Evolutionary conservation across 176 grass and related monocot species (phyloP), one percentile per base, ranked within the genome.

Genomic region (Oryza meridionalis): DNA sequence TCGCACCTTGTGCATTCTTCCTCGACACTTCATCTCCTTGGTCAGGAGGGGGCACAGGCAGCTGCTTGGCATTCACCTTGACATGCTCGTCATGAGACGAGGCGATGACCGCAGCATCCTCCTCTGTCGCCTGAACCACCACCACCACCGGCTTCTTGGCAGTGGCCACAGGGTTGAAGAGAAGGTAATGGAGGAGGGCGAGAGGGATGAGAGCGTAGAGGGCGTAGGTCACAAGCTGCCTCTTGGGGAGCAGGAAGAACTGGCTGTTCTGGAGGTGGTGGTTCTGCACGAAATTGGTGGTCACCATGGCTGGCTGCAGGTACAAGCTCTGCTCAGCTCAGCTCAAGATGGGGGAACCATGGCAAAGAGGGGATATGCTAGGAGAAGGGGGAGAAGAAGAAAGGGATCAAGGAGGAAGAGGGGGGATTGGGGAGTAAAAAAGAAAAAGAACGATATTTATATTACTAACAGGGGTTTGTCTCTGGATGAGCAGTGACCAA

Each of bases 141-240:
- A 35, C 63, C 21, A 13, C 69, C 35, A 62, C 63, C 1, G 63
- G 2, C 68, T 73, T 69, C 55, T 66, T 43, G 62, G 86, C 16
- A 2, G 78, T 24, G 53, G 45, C 25, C 42, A 62, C 19, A 11
- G 88, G 85, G 59, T 77, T 69, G 77, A 92, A 90, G 86, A 92
- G 82, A 7, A 89, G 90, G 62, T 90, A 78, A 31, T 93, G 95
- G 88, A 93, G 79, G 65, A 94, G 72, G 13, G 88, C 88, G 26
- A 97, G 65, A 12, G 86, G 84, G 76, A 97, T 3, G 32, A 97
- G 75, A 33, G 86, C 75, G 40, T 76, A 97, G 81, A 97, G 46
- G 25, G 66, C n/a, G 21, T 84, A 97, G 5, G 75, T 69, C 37
- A 92, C 6, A 42, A 94, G 47, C 25, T 87, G 91, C 81, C 78